Evolutionary conservation across 345 rosid species (phyloP).

Genomic region (Acer saccharum): DNA sequence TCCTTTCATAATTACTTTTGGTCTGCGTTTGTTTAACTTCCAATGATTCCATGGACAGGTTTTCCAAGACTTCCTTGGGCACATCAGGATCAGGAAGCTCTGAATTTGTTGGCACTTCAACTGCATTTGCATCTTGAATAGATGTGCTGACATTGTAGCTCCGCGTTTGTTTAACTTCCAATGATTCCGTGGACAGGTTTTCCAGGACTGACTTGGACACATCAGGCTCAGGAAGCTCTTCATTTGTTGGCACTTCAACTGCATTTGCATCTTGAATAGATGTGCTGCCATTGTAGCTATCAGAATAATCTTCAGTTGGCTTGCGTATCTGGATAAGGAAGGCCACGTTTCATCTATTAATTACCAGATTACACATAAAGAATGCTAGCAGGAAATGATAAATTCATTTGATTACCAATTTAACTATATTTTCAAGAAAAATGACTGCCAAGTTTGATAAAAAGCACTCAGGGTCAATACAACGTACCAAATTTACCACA

Average conservation of each 20-base stretch:
- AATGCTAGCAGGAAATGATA: neutral
- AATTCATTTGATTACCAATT: neutral
- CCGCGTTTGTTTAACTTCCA: slow-evolving; percentile 28
- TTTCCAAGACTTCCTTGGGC: slow-evolving; percentile 25
- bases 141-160: slow-evolving; percentile 34
- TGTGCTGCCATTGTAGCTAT: slow-evolving; percentile 39
- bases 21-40: slow-evolving; percentile 28
- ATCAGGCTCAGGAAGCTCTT: slow-evolving; percentile 28
- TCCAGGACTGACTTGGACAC: slow-evolving; percentile 26
- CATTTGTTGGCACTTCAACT: slow-evolving; percentile 10
- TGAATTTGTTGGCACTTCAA: slow-evolving; percentile 12
- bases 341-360: neutral
- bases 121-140: neutral
- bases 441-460: neutral
- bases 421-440: slow-evolving; percentile 29
- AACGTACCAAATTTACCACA: neutral
- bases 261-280: slow-evolving; percentile 4
- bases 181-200: neutral
- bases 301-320: slow-evolving; percentile 63
- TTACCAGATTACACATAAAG: neutral
- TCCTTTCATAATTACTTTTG: slow-evolving; percentile 53
- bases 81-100: slow-evolving; percentile 28
- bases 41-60: slow-evolving; percentile 4
- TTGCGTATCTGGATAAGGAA: slow-evolving; percentile 52
- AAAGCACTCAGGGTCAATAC: neutral